Evolutionary conservation across 1,284 basidiomycete species (phyloP), one percentile per base, ranked within the genome.

Genomic region (Anthracocystis setariae): DNA sequence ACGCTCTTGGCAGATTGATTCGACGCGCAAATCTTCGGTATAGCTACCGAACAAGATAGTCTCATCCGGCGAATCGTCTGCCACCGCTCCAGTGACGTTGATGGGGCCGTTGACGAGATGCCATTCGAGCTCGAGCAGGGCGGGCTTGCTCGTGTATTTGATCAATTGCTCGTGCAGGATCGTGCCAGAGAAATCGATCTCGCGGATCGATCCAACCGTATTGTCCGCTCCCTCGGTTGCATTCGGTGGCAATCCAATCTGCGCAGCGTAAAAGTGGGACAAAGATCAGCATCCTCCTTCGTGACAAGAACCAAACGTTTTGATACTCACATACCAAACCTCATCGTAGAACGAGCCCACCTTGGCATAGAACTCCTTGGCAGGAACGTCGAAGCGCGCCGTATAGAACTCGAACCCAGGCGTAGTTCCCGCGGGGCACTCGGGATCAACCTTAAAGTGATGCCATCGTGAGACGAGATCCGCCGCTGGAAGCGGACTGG

Each of bases 111-210:
- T 64, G 54, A 57, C 54, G 21, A 64, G 61, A 13, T 64, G 53
- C 61, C 61, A 64, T 40, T 64, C 45, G 20, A 64, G 48, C 53
- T 64, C 61, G 38, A 64, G 53, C 18, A 56, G 43, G 1, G 61
- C 48, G 8, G 61, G 49, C 37, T 52, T 64, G 49, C 29, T 48
- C 10, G 20, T 57, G 13, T 24, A 64, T 45, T 64, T 64, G 61
- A 64, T 57, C 17, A 64, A 45, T 48, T 64, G 53, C 33, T 64
- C 61, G 24, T 64, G 61, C 20, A 64, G 46, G 40, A 64, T 58
- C 12, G 62, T 64, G 10, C 61, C 61, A 1, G 61, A 29, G 35
- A 64, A 64, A 20, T 64, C 61, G 39, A 64, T 64, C 37, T 64
- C 49, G 24, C 61, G 61, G 12, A 64, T 43, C 17, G 61, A 64